Percentiles rank a stretch among this genome's conserved stretches.
Conservation (phyloP, 2,329 filamentous ascomycete species). For the Sordariomycetes sp. region DNA sequence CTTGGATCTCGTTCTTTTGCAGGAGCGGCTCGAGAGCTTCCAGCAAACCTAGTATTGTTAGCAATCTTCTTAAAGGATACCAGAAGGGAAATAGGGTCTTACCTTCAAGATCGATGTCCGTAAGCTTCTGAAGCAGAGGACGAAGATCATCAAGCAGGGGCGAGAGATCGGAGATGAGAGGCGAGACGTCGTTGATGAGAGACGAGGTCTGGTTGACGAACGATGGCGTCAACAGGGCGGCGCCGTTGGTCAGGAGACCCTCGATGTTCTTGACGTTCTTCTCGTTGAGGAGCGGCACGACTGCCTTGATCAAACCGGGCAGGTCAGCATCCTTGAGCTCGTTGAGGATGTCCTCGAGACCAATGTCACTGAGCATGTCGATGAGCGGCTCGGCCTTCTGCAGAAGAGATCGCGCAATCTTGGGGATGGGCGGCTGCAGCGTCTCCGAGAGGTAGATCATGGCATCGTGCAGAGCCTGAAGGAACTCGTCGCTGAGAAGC, state of each 20-base stretch:
- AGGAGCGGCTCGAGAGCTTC: conserved; percentile 16
- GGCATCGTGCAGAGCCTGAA: conserved; percentile 28
- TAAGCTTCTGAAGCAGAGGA: conserved; percentile 13
- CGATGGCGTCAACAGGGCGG: conserved; percentile 19
- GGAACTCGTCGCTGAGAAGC: conserved; percentile 26
- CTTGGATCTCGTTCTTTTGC: conserved; percentile 14
- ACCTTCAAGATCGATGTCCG: conserved; percentile 19
- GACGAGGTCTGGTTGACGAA: conserved; percentile 22
- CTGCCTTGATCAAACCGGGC: conserved; percentile 16
- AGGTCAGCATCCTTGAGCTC: conserved; percentile 20
- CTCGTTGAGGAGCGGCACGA: conserved; percentile 18
- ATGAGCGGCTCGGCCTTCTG: conserved; percentile 17
- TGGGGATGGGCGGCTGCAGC: conserved; percentile 25
- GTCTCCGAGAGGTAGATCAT: conserved; percentile 28
- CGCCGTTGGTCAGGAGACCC: conserved; percentile 24
- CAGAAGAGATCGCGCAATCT: conserved; percentile 16
- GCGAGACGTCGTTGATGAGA: conserved; percentile 23
- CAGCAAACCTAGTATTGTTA: conserved; percentile 18
- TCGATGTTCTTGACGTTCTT: conserved; percentile 23
- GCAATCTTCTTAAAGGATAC: conserved; percentile 8
- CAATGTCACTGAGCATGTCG: conserved; percentile 18
- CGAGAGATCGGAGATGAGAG: conserved; percentile 17
- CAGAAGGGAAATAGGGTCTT: no score
- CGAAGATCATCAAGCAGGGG: conserved; percentile 15
- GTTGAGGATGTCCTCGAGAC: conserved; percentile 23